phyloP scores from a whole-genome alignment of 1,139 yeast species.

The Debaryomyces coudertii region DNA sequence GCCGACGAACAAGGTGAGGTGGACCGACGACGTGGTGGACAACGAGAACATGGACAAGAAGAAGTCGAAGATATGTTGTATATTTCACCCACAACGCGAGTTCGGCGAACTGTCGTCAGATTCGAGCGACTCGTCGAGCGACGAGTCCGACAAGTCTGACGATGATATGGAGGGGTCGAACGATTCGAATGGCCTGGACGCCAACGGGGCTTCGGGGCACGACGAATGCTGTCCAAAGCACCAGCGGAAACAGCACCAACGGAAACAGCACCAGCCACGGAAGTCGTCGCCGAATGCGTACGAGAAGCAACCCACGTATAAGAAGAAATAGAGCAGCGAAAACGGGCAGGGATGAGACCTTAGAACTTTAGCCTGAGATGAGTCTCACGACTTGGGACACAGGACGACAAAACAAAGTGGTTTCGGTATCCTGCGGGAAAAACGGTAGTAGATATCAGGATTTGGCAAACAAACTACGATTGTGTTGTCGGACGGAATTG shows the following conservation, averaged over 20 bases:
- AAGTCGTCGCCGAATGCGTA: constrained; percentile 66
- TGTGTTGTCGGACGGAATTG: too few relatives aligned
- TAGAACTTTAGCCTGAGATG: too few relatives aligned
- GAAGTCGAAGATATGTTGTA: constrained; percentile 93
- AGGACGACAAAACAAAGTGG: too few relatives aligned
- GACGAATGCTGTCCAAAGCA: constrained; percentile 22
- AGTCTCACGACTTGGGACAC: too few relatives aligned
- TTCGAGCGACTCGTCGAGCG: constrained; percentile 35
- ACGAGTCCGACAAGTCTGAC: constrained; percentile 33
- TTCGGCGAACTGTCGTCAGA: constrained; percentile 62
- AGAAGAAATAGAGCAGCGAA: constrained; percentile 29
- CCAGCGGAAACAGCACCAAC: constrained; percentile 22
- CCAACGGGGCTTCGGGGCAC: neutral
- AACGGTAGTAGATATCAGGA: too few relatives aligned
- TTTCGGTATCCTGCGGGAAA: too few relatives aligned
- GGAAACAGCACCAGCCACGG: constrained; percentile 24
- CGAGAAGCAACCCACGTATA: constrained; percentile 71
- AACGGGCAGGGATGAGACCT: neutral
- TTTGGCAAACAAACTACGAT: too few relatives aligned
- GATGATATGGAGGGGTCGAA: constrained; percentile 16
- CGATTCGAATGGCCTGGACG: constrained; percentile 10
- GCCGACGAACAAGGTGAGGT: constrained; percentile 59
- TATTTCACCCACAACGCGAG: constrained; percentile 81
- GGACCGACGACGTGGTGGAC: constrained; percentile 87
- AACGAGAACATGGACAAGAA: constrained; percentile 87